These are phyloP conservation scores for Cicer yamashitae DNA, from an alignment of 306 rosid species.

Conservation along the genomic window DNA sequence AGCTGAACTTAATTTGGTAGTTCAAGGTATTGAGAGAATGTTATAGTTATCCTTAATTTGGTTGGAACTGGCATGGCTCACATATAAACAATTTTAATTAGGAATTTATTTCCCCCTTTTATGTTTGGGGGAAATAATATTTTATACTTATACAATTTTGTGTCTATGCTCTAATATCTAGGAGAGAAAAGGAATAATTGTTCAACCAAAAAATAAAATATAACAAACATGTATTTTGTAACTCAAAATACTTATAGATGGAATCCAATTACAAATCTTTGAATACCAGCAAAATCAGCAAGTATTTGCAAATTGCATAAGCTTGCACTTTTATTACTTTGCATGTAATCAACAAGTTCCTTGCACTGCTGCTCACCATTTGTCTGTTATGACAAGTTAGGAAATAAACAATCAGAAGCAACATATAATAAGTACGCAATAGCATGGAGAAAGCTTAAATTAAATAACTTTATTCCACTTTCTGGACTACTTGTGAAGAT, in stretches of 20 bases:
- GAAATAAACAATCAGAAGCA: conserved; percentile 41
- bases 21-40: neutral
- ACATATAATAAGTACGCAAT: neutral
- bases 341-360: conserved; percentile 68
- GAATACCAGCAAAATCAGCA: conserved; percentile 72
- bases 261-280: conserved; percentile 81
- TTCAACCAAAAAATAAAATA: neutral
- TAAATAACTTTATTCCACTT: conserved; percentile 18
- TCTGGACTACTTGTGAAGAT: neutral
- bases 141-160: too few species aligned
- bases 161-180: too few species aligned
- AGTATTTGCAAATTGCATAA: conserved; percentile 61
- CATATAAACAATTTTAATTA: neutral
- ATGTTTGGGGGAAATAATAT: too few species aligned
- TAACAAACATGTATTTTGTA: neutral
- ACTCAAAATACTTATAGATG: conserved; percentile 44
- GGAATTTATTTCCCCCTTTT: neutral
- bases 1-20: neutral
- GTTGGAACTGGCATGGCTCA: neutral
- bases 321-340: conserved; percentile 54
- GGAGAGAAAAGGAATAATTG: neutral
- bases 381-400: conserved; percentile 61
- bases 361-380: conserved; percentile 85
- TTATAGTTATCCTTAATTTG: neutral
- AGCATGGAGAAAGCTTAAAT: neutral